Evolutionary conservation across 164 flowering plant genomes (phyloP), one percentile per base, ranked within the genome.

Genomic region (Vitis rotundifolia): DNA sequence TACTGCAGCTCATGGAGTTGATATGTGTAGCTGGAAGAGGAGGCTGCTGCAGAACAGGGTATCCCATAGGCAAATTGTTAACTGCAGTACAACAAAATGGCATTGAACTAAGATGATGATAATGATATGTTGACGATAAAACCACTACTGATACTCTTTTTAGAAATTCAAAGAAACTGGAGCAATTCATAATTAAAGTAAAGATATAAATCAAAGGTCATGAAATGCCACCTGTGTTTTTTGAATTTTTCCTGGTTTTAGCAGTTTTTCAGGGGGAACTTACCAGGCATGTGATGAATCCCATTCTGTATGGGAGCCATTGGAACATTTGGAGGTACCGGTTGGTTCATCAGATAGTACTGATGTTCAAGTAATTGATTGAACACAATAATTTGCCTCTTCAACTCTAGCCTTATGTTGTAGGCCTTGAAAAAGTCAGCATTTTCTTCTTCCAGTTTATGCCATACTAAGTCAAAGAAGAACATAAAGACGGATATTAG

Each of bases 31-130:
- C 91, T 63, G 87, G 79, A 37, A 91, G 82, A 51, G 88, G 88
- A 63, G 93, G 94, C 69, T 85, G 98, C 73, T 83, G 98, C 19
- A 91, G 72, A 54, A 91, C 91, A 22, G 99, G 98, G 81, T 95
- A 95, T 59, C 99, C 98, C 92, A 93, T 89, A 13, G 98, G 99
- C 73, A 95, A 76, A 75, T 88, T 95, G 86, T 86, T 90, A 82
- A 88, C 99, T 95, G 98, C 89, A 89, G 86, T 85, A 86, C 75
- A 85, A 80, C 82, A 57, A 73, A 76, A 77, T 63, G 66, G 66
- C 68, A 76, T 54, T 86, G 75, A 86, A 72, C 78, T 84, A 83
- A 61, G 67, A 61, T 76, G 66, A 79, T 22, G 74, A 75, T 65
- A 57, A 65, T 60, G 60, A 26, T 12, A 29, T 1, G 18, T 19